Conservation (phyloP, 805 yeast genomes). For the Saccharomycopsis olivae region DNA sequence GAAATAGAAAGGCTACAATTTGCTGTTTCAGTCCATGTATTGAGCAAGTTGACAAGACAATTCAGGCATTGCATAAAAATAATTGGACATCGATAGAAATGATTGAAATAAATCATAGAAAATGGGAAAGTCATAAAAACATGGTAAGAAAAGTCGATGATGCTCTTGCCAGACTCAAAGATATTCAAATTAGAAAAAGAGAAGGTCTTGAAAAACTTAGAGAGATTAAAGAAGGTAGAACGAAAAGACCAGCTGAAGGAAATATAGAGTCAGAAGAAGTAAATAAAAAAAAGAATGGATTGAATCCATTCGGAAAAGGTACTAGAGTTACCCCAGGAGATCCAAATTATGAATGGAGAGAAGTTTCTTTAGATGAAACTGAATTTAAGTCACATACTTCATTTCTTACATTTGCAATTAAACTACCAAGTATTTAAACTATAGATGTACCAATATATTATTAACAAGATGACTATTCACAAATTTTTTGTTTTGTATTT, state of each 20-base stretch:
- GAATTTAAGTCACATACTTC: slow-evolving; percentile 93
- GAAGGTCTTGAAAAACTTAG: slow-evolving; percentile 48
- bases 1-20: slow-evolving; percentile 46
- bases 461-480: not conserved
- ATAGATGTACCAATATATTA: not conserved
- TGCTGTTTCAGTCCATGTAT: slow-evolving; percentile 98
- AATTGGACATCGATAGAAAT: slow-evolving; percentile 86
- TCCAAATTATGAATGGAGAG: slow-evolving; percentile 62
- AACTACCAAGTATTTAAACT: slow-evolving; percentile 15
- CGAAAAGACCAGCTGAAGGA: slow-evolving; percentile 29
- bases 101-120: slow-evolving; percentile 79
- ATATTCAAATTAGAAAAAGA: slow-evolving; percentile 60
- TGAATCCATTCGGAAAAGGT: slow-evolving; percentile 92
- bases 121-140: slow-evolving; percentile 84
- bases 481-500: slow-evolving; percentile 6
- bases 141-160: slow-evolving; percentile 79
- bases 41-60: slow-evolving; percentile 88
- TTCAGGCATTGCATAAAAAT: slow-evolving; percentile 55
- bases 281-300: slow-evolving; percentile 36
- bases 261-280: slow-evolving; percentile 19
- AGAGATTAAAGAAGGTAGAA: slow-evolving; percentile 31
- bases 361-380: slow-evolving; percentile 73
- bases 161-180: slow-evolving; percentile 68
- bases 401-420: slow-evolving; percentile 80
- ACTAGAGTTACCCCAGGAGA: slow-evolving; percentile 82